Evolutionary conservation across 352 stramenopile genomes (phyloP), one percentile per base, ranked within the genome.

Genomic region (Pythium phragmitis): DNA sequence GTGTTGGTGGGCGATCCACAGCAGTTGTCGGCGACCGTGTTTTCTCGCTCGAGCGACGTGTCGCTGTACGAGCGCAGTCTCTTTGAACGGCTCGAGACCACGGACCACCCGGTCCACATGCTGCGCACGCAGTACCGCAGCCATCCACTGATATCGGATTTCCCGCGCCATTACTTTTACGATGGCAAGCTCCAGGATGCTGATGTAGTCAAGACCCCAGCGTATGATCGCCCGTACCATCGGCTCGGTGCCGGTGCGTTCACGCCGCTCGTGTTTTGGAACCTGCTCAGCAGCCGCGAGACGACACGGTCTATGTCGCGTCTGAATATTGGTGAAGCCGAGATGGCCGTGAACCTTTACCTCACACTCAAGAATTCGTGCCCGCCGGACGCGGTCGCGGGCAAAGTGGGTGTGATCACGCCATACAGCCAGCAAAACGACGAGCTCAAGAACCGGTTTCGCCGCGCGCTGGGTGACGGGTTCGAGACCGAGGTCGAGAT

Each of bases 1-100:
- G 91, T 98, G 13, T 76, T 98, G 7, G 93, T 98, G 3, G 93
- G 93, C 21, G 93, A 98, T 69, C 93, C 92, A 0, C 91, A 98
- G 66, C 93, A 98, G 62, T 76, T 98, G 17, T 91, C 88, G 37
- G 93, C 93, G n/a, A 98, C 93, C 1, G 88, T 97, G 0, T 96
- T 98, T 62, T 97, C 89, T 23, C 87, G 89, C 48, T 90, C 85
- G 12, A 92, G 86, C 28, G 80, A 77, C 0, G 75, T 88, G 36
- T 95, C 85, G 3, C 77, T 96, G 33, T 98, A 97, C 62, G 88
- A 97, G 47, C 82, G 92, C 23, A 96, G 87, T 87, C 70, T 98
- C 14, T 98, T 98, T 60, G 89, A 98, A 57, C 87, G 93, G 33
- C 69, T 98, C 36, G 91, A 97, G 70, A 88, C 75, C 36, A 92